Evolutionary conservation across 805 yeast genomes (phyloP).

Genomic region (Lipomyces spencermartinsiae): DNA sequence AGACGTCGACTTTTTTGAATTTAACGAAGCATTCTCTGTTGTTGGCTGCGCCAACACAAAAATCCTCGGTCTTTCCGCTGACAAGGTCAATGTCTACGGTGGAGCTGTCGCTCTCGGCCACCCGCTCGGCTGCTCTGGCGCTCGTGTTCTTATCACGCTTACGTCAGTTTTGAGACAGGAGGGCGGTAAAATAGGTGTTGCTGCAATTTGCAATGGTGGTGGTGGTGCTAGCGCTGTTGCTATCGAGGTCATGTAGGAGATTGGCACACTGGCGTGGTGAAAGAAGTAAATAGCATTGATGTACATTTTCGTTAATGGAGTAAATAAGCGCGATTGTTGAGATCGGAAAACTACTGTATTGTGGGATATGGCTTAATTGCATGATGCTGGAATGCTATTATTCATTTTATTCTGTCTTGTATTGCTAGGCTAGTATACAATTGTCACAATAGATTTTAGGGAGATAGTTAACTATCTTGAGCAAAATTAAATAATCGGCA

Average conservation of each 20-base stretch:
- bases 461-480: too few species aligned
- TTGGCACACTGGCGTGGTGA: neutral
- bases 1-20: constrained; percentile 88
- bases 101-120: constrained; percentile 98
- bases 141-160: constrained; percentile 89
- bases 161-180: constrained; percentile 82
- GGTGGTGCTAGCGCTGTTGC: constrained; percentile 98
- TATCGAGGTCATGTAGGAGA: constrained; percentile 48
- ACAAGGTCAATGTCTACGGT: constrained; percentile 88
- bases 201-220: constrained; percentile 99
- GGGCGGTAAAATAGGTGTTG: constrained; percentile 85
- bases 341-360: neutral
- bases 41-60: constrained; percentile 91
- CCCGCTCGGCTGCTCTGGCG: constrained; percentile 96
- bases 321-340: neutral
- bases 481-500: too few species aligned
- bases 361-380: neutral
- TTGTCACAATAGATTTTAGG: neutral
- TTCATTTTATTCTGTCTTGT: neutral
- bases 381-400: neutral
- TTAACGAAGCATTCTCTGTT: constrained; percentile 97
- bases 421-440: neutral
- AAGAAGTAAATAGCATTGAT: neutral
- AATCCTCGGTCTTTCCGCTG: constrained; percentile 53
- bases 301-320: neutral